A percentile compares a stretch with the other conserved stretches of the same genome.
Conservation (phyloP, 2,329 filamentous ascomycete species). For the Talaromyces piceae region DNA sequence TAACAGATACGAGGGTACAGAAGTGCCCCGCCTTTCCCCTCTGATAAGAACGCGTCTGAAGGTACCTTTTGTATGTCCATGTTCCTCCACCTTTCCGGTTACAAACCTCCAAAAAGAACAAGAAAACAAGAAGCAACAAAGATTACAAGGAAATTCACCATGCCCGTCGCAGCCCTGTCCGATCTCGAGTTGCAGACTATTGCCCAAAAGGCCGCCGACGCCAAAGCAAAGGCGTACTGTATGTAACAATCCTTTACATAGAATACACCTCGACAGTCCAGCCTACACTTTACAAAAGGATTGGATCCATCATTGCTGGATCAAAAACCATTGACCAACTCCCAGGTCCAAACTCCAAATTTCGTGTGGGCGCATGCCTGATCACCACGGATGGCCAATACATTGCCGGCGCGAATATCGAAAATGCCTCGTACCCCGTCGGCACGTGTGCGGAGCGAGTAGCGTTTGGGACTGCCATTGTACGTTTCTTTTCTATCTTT, state of each 20-base stretch:
- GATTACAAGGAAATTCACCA: no score
- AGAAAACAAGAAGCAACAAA: no score
- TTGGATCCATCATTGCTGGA: no score
- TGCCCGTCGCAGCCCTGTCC: slow-evolving; percentile 41
- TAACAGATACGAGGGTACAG: no score
- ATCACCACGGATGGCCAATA: slow-evolving; percentile 53
- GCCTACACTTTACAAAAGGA: no score
- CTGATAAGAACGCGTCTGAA: no score
- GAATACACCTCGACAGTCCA: no score
- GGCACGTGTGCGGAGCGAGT: slow-evolving; percentile 93
- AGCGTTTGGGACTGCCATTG: slow-evolving; percentile 73
- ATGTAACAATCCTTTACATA: neutral
- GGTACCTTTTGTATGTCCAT: no score
- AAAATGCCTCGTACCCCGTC: slow-evolving; percentile 89
- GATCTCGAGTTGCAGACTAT: slow-evolving; percentile 58
- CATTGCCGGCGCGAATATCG: slow-evolving; percentile 76
- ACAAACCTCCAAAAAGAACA: neutral
- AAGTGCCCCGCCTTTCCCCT: no score
- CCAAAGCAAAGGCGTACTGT: slow-evolving; percentile 78
- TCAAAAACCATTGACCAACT: neutral
- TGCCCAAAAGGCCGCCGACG: slow-evolving; percentile 55
- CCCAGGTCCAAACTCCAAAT: slow-evolving; percentile 73
- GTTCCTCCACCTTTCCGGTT: neutral
- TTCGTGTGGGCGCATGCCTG: slow-evolving; percentile 79
- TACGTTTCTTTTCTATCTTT: slow-evolving; percentile 20